Evolutionary conservation across 768 basidiomycete genomes (phyloP), one percentile per base, ranked within the genome.

Genomic region (Exsudoporus frostii): DNA sequence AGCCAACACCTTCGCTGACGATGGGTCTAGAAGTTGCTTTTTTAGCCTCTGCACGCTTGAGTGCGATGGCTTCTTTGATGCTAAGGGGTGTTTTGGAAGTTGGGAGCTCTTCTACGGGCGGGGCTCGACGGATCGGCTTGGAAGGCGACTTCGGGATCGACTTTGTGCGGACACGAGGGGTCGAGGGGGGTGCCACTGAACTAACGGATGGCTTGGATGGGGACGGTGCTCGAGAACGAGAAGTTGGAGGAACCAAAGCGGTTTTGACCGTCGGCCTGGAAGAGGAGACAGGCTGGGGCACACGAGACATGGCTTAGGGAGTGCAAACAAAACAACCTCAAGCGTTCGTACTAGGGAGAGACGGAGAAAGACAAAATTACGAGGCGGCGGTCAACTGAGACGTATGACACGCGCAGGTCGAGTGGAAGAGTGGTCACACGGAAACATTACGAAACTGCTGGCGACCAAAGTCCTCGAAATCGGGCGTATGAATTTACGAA

Each of bases 31-130:
- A 36, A 7, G 57, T 49, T 3, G 76, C 72, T 62, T 89, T 91
- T 72, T 85, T 90, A 0, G 84, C 87, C 63, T 90, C 86, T 0
- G 90, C 88, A 39, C 90, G 77, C 56, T 81, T 88, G 41, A 89
- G 72, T 2, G 90, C 90, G 64, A 92, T 90, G 14, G 84, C 86
- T 56, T 90, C 90, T 60, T 84, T 84, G 56, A 91, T 78, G 63
- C 79, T 89, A 29, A 80, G 53, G 34, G 66, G 57, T 37, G 40
- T 1, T 48, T 70, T 76, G 15, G 73, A 58, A 17, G 78, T 52
- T 33, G 59, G 66, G 7, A 61, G 44, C 24, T 63, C 63, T 54
- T 53, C 60, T 49, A 58, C 61, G 30, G 55, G 59, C 1, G 55
- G 60, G 45, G 59, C 48, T 30, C 68, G 59, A 25, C 70, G 68